Base-by-base conservation (phyloP, 108 stramenopile genomes). In the Nitzschia sp. region DNA sequence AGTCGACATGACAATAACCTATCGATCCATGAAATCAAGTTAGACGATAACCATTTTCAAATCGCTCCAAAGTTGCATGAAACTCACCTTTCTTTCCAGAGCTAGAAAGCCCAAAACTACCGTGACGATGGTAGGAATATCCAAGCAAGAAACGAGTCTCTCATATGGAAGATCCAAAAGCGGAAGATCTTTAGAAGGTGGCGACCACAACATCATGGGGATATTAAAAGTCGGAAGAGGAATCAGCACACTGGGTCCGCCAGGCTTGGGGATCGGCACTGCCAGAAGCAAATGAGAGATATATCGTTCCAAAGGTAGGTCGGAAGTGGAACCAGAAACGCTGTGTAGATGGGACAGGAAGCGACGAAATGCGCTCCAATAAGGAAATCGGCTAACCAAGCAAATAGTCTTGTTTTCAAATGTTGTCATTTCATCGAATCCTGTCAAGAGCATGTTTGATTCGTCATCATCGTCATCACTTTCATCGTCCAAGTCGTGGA, bases 341-440 rank as follows among this genome's bases (percentile, higher is more conserved):
- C 82, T 71, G 50, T 94, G 93, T 19, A 94, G 74, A 77, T 94
- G 88, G 22, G 84, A 86, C 3, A 94, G 79, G 66, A 91, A 94
- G 0, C 79, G 84, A 19, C 85, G 85, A 73, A 91, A 90, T n/a
- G 88, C 90, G 11, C 87, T 89, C 93, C 93, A 94, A 53, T 83
- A 94, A 6, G 93, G 90, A 69, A 81, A 88, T 28, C 90, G 76
- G 36, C 90, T 86, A 2, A 94, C 74, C 47, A 94, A 75, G 52
- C 90, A 91, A 31, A 94, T 90, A 0, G 93, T 94, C 47, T 94
- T 94, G 76, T 86, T 86, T 69, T 94, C 90, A 52, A 89, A 94
- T 9, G 93, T 88, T 53, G 84, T 83, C 69, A 87, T 73, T 30
- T 90, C 86, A 38, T 90, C 90, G 75, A 94, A 91, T 15, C 77